These are phyloP conservation scores for Aspergillus wentii DNA, from an alignment of 495 filamentous ascomycete genomes.

Conservation along the genomic window DNA sequence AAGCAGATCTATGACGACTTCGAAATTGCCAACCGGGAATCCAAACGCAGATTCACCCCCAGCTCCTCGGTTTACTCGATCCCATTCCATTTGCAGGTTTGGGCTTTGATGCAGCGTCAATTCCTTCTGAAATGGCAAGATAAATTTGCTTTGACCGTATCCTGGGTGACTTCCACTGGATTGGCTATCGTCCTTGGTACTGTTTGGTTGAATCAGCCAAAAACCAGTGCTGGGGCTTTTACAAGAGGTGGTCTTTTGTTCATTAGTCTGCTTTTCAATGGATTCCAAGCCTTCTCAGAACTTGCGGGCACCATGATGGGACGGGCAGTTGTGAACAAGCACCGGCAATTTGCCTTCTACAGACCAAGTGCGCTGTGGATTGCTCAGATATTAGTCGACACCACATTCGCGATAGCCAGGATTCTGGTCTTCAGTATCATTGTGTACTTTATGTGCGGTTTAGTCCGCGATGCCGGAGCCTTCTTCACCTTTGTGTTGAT, in stretches of 20 bases:
- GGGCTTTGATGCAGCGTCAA: constrained; percentile 77
- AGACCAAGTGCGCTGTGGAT: constrained; percentile 67
- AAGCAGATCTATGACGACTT: constrained; percentile 53
- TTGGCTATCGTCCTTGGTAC: constrained; percentile 70
- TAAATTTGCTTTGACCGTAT: constrained; percentile 66
- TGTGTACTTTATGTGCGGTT: constrained; percentile 63
- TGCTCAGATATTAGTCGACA: constrained; percentile 62
- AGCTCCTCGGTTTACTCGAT: constrained; percentile 75
- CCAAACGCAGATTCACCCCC: constrained; percentile 64
- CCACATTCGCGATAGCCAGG: constrained; percentile 61
- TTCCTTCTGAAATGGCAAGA: constrained; percentile 75
- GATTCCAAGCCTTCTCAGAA: constrained; percentile 70
- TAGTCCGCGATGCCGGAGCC: constrained; percentile 61
- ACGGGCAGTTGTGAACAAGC: constrained; percentile 56
- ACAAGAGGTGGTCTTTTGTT: constrained; percentile 63
- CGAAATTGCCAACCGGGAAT: constrained; percentile 66
- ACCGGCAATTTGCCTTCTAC: constrained; percentile 75
- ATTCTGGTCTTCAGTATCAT: constrained; percentile 60
- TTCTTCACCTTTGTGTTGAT: constrained; percentile 73
- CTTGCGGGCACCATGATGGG: constrained; percentile 64
- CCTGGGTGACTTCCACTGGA: constrained; percentile 71
- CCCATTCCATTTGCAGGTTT: constrained; percentile 73
- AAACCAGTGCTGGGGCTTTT: constrained; percentile 67
- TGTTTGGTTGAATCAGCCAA: constrained; percentile 60
- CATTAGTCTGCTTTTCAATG: constrained; percentile 71